Conservation (phyloP, 2,329 filamentous ascomycete genomes). For the Fusarium avenaceum region DNA sequence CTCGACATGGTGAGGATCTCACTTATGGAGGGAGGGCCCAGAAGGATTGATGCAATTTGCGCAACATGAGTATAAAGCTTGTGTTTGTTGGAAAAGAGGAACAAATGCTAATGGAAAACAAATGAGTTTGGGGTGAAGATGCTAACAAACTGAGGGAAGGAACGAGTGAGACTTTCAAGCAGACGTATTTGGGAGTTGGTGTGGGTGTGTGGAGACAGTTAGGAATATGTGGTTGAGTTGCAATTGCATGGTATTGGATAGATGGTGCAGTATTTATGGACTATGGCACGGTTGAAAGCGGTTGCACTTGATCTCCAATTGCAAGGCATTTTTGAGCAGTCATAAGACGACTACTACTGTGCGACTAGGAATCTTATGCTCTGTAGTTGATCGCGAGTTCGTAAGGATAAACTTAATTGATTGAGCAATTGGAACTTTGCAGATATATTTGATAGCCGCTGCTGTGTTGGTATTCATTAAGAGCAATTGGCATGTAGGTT, state of each 20-base stretch:
- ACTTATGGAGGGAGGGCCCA: conserved; percentile 2
- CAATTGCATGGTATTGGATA: neutral
- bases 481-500: no score
- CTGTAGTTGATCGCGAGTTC: no score
- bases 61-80: neutral
- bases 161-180: neutral
- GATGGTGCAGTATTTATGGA: neutral
- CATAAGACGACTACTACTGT: neutral
- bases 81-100: neutral
- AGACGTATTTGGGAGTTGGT: neutral
- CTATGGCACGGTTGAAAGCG: neutral
- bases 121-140: neutral
- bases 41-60: neutral
- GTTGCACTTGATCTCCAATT: neutral
- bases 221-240: conserved; percentile 28
- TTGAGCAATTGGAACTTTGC: no score
- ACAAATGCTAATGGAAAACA: neutral
- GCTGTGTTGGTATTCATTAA: no score
- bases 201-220: conserved; percentile 26
- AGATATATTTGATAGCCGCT: no score
- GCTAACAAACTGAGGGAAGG: neutral
- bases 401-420: no score
- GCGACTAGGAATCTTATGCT: no score
- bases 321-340: neutral
- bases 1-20: conserved; percentile 32